Evolutionary conservation across 2,329 filamentous ascomycete species (phyloP), one percentile per base, ranked within the genome.

Genomic region (Alternaria hordeiaustralica): DNA sequence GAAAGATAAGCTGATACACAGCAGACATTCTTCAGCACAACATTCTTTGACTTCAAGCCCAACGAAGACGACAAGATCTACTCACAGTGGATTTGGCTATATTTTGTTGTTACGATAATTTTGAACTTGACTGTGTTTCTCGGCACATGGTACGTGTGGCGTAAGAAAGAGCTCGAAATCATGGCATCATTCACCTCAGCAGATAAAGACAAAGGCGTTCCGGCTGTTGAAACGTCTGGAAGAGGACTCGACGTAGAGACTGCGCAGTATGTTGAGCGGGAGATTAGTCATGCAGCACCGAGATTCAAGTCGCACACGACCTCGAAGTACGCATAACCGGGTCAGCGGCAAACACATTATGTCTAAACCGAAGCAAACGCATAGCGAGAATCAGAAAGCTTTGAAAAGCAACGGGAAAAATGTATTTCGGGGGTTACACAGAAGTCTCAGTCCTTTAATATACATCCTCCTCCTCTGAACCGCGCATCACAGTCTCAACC

Each of bases 71-170:
- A 64, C 3, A 41, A 33, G 9, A 55, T 71, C 5, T 66, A 66
- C 26, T 73, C 71, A 5, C 49, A 55, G 28, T 71, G 70, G 68
- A 18, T 72, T 0, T 73, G 68, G 70, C 36, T 73, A 12, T 73
- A 71, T 23, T 72, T 71, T 30, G 6, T 69, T 4, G 64, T 67
- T 5, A 70, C 71, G 2, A n/a, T 65, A 2, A 1, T 53, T 1
- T 55, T 74, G 7, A 72, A 69, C 1, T 26, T 60, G 1, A 10
- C 56, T 1, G 66, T 68, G 1, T 25, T 70, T 20, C 15, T 51
- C 0, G 65, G 65, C 6, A 68, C 70, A 11, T 66, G 58, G 46
- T 20, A 56, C 2, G 21, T 69, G 11, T 73, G 71, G 71, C 64
- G 53, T 26, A 65, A 47, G 23, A 71, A 71, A 20, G 69, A 73